phyloP scores from a whole-genome alignment of 768 basidiomycete species.

The Coprinellus micaceus region DNA sequence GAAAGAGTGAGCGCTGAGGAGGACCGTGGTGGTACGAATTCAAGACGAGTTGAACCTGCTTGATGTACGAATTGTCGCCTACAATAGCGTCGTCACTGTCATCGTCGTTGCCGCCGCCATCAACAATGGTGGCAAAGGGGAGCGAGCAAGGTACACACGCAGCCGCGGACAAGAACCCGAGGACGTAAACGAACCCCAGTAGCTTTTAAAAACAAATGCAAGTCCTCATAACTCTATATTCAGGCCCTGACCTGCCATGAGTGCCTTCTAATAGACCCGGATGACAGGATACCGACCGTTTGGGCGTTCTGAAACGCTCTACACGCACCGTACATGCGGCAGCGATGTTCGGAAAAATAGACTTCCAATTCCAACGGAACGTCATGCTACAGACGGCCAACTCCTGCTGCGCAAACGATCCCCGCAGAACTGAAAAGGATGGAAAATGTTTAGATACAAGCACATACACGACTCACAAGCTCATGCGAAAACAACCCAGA shows the following conservation, averaged over 20 bases:
- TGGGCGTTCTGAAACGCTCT: background rate
- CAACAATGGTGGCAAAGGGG: slow-evolving; percentile 6
- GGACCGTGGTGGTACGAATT: slow-evolving; percentile 13
- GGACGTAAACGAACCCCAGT: background rate
- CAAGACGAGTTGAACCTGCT: background rate
- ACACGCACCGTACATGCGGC: background rate
- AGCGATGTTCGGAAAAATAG: background rate
- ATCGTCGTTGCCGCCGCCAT: slow-evolving; percentile 4
- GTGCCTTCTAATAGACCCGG: slow-evolving; percentile 2
- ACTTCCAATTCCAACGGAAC: no score
- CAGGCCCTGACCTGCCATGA: background rate
- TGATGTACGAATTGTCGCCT: background rate
- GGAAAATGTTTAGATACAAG: no score
- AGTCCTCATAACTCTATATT: slow-evolving; percentile 2
- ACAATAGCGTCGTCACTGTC: slow-evolving; percentile 8
- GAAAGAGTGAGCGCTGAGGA: slow-evolving; percentile 8
- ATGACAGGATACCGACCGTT: background rate
- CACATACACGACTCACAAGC: no score
- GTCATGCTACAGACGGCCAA: no score
- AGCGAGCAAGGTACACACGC: slow-evolving; percentile 2
- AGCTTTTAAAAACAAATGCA: background rate
- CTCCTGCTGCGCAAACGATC: no score
- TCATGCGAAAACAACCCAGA: no score
- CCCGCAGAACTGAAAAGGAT: no score
- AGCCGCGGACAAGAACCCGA: background rate